Evolutionary conservation across 2,329 filamentous ascomycete genomes (phyloP), one percentile per base, ranked within the genome.

Genomic region (Zasmidium cellare): DNA sequence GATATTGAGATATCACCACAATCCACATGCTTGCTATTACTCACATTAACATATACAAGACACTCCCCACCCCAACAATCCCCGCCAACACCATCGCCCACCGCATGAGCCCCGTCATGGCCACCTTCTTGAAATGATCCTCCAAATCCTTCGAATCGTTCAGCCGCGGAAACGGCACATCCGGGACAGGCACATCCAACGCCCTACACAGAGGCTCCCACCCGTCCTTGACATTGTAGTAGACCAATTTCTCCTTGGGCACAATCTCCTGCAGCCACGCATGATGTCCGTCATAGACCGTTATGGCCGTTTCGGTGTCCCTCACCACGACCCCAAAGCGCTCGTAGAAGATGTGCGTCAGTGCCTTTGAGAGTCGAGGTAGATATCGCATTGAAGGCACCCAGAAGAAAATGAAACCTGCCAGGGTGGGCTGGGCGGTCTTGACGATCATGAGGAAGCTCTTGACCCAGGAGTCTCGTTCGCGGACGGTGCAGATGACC

Each of bases 171-270:
- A 66, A 64, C 2, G 53, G 54, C 12, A 51, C 51, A 5, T 63
- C 53, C 12, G 69, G 69, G 2, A 66, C 51, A 1, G 59, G 44
- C 18, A 58, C 51, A 0, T 57, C 62, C 14, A 72, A 59, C 18
- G 67, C 70, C 7, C 61, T 49, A 57, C 69, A 71, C 12, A 72
- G 47, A 14, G 65, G 65, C 41, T 59, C 56, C 69, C 69, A 73
- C 7, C 66, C 65, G 46, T 64, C 58, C 11, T 65, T 56, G 16
- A 66, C 35, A 45, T 60, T 51, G 24, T 65, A 58, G 31, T 66
- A 64, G 3, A 72, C 54, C n/a, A 59, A 23, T 22, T 53, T 50
- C 6, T 49, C 52, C 41, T 48, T 51, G 11, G 57, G 53, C 46
- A 59, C 52, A 16, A 35, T 48, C 31, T 41, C 38, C 25, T 49